These are phyloP conservation scores for Pyricularia pennisetigena DNA, from an alignment of 2,329 filamentous ascomycete genomes.

Conservation along the genomic window DNA sequence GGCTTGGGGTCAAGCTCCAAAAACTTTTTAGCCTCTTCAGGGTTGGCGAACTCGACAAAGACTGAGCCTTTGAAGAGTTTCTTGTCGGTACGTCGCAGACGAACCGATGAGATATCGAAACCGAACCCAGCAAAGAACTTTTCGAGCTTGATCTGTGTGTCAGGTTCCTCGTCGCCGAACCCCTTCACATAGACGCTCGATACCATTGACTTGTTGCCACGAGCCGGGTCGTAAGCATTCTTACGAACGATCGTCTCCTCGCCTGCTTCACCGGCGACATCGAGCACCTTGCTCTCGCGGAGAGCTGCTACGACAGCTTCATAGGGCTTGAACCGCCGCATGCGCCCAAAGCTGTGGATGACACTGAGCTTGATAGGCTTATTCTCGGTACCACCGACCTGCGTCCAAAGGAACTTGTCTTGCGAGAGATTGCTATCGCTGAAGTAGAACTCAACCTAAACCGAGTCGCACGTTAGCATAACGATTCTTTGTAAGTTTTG, in stretches of 20 bases:
- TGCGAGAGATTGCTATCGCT: constrained; percentile 80
- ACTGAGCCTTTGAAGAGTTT: constrained; percentile 90
- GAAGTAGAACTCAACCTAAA: constrained; percentile 90
- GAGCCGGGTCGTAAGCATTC: constrained; percentile 51
- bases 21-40: constrained; percentile 73
- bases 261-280: constrained; percentile 64
- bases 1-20: constrained; percentile 71
- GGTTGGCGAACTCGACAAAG: constrained; percentile 82
- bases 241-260: constrained; percentile 69
- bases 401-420: constrained; percentile 78
- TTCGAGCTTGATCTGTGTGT: constrained; percentile 89
- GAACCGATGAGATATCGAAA: constrained; percentile 62
- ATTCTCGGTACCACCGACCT: constrained; percentile 71
- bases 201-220: constrained; percentile 53
- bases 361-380: constrained; percentile 69
- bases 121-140: constrained; percentile 80
- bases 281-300: constrained; percentile 63
- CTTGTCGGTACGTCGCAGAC: constrained; percentile 67
- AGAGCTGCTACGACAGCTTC: constrained; percentile 74
- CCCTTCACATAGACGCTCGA: constrained; percentile 86
- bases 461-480: constrained; percentile 7
- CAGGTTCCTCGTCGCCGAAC: constrained; percentile 75
- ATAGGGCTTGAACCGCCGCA: constrained; percentile 89
- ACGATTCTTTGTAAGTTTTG: background rate
- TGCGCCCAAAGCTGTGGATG: constrained; percentile 85